Base-by-base conservation (phyloP, 2,329 filamentous ascomycete genomes). In the Verticillium alfalfae region DNA sequence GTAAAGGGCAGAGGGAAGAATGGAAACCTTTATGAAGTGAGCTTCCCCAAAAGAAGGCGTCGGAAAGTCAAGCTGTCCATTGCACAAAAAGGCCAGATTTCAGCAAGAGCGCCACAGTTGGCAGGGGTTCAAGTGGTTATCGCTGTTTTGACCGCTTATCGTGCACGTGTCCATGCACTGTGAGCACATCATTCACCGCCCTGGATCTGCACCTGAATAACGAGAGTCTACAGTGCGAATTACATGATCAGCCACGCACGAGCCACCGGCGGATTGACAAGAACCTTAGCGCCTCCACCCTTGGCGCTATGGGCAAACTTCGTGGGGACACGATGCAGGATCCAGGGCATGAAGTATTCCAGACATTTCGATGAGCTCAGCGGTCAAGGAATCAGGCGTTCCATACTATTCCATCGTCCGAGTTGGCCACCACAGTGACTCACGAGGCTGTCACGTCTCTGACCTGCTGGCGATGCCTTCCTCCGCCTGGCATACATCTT, bases 41-140 rank as follows among this genome's bases (percentile, higher is more conserved):
- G 64, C 64, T 64, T 62, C 62, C 61, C 65, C 66, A 65, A 66
- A 68, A 64, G 69, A 74, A 75, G 75, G 72, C 68, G 71, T 75
- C 69, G 68, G 79, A 75, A 72, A 68, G 71, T 75, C 69, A 69
- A 79, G 72, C 76, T 80, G 78, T 79, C 77, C 76, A 75, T 71
- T 68, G 71, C 69, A 72, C 72, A 71, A 76, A 79, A 77, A 81
- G 78, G 78, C 79, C 78, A 81, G 76, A 80, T 81, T 79, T 77
- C 78, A 78, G 71, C 67, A 71, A 52, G 18, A 18, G 61, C 64
- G 70, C 69, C 70, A 71, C 71, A 72, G 10, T 52, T n/a, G n/a
- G n/a, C 45, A 52, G 45, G 45, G 45, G 45, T 52, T 52, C 45
- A 22, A 26, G n/a, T 9, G 45, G 22, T 13, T 52, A 52, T 52